Conservation (phyloP, 148 eudicot genomes). For the Silene uniflora region DNA sequence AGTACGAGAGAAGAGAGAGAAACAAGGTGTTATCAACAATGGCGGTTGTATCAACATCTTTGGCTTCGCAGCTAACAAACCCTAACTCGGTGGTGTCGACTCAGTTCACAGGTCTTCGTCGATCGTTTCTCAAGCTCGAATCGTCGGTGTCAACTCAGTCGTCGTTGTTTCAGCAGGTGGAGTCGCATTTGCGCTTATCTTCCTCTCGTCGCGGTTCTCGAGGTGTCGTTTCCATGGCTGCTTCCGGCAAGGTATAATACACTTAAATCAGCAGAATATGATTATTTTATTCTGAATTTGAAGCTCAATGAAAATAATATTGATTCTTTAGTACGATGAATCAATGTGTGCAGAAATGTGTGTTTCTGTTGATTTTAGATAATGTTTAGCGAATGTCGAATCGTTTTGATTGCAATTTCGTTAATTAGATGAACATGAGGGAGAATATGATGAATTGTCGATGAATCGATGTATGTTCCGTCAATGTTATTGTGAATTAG, state of each 20-base stretch:
- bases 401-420: background rate
- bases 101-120: constrained; percentile 56
- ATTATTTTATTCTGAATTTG: background rate
- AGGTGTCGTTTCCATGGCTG: constrained; percentile 75
- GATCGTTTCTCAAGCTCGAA: constrained; percentile 47
- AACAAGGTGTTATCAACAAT: constrained; percentile 20
- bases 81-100: constrained; percentile 39
- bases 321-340: background rate
- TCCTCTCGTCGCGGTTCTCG: constrained; percentile 47
- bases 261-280: background rate
- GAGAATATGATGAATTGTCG: too few species aligned
- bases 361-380: background rate
- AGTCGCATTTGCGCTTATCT: constrained; percentile 56
- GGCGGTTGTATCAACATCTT: constrained; percentile 60
- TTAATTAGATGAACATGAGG: background rate
- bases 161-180: constrained; percentile 42
- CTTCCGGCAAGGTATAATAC: constrained; percentile 54
- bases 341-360: too few species aligned
- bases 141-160: constrained; percentile 34
- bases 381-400: background rate
- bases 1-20: constrained; percentile 20
- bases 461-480: too few species aligned
- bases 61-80: constrained; percentile 40
- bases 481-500: too few species aligned
- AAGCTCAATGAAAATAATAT: background rate